These are phyloP conservation scores for Wolfiporia cocos DNA, from an alignment of 1,284 basidiomycete genomes.

Conservation along the genomic window DNA sequence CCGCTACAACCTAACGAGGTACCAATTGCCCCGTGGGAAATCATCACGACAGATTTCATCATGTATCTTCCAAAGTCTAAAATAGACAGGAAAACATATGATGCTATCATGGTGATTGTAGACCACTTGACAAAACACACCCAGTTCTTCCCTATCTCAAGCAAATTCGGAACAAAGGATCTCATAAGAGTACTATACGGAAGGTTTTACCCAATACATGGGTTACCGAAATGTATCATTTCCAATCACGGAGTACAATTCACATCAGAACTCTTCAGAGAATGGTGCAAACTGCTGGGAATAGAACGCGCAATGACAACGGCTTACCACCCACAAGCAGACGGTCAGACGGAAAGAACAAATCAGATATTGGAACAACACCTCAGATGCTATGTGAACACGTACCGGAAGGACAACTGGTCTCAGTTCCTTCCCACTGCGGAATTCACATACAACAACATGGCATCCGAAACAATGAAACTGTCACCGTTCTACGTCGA, in stretches of 20 bases:
- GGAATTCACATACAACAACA: background rate
- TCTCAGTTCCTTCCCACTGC: background rate
- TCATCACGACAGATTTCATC: slow-evolving; percentile 33
- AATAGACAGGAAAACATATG: slow-evolving; percentile 16
- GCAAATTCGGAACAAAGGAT: slow-evolving; percentile 21
- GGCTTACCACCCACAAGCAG: slow-evolving; percentile 33
- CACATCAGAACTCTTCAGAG: slow-evolving; percentile 35
- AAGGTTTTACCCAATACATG: slow-evolving; percentile 27
- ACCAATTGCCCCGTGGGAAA: slow-evolving; percentile 25
- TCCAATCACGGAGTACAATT: slow-evolving; percentile 33
- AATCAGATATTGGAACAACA: slow-evolving; percentile 31
- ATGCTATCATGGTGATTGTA: slow-evolving; percentile 30
- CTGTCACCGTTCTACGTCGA: background rate
- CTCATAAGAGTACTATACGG: slow-evolving; percentile 19
- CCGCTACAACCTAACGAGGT: slow-evolving; percentile 15
- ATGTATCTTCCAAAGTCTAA: slow-evolving; percentile 27
- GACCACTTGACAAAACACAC: slow-evolving; percentile 16
- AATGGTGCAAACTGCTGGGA: slow-evolving; percentile 25
- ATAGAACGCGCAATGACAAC: slow-evolving; percentile 12
- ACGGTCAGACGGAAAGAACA: slow-evolving; percentile 29
- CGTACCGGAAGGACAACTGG: slow-evolving; percentile 13
- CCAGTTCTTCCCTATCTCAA: slow-evolving; percentile 24
- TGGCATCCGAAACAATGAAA: background rate
- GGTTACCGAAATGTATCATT: slow-evolving; percentile 29
- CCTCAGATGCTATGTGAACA: slow-evolving; percentile 30